Conservation (phyloP, 768 basidiomycete species). For the Lentinula detonsa region DNA sequence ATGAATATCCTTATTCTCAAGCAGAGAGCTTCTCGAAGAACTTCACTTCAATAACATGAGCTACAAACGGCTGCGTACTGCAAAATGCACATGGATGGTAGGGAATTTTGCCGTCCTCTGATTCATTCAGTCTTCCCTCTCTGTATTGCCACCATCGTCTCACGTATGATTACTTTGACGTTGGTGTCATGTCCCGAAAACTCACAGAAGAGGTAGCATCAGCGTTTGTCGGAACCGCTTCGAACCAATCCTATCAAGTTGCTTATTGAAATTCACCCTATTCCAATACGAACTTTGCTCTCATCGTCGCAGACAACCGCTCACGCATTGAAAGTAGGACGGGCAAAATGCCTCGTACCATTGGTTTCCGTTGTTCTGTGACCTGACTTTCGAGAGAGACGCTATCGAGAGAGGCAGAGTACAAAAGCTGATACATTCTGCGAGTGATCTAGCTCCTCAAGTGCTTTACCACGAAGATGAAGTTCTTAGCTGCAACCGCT, state of each 20-base stretch:
- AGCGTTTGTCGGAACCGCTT: neutral
- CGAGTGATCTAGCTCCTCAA: neutral
- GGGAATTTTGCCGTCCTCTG: neutral
- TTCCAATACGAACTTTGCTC: slow-evolving; percentile 1
- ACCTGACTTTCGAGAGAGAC: neutral
- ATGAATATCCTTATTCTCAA: slow-evolving; percentile 2
- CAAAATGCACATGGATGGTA: neutral
- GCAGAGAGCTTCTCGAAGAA: neutral
- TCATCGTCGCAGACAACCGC: neutral
- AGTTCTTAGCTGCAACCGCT: slow-evolving; percentile 3
- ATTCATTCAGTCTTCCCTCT: neutral
- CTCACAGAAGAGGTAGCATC: neutral
- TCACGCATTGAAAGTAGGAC: neutral
- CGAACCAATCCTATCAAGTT: neutral
- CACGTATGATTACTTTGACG: neutral
- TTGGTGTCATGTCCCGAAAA: neutral
- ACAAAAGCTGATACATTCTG: neutral
- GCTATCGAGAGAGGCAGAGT: neutral
- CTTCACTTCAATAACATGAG: neutral
- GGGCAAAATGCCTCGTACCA: slow-evolving; percentile 5
- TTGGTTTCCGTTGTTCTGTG: slow-evolving; percentile 1
- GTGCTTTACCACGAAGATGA: neutral
- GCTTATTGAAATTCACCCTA: neutral
- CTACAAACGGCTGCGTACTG: neutral
- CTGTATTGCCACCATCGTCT: neutral